Evolutionary conservation across 2,329 filamentous ascomycete species (phyloP), one percentile per base, ranked within the genome.

Genomic region (Graphiopsis chlorocephala): DNA sequence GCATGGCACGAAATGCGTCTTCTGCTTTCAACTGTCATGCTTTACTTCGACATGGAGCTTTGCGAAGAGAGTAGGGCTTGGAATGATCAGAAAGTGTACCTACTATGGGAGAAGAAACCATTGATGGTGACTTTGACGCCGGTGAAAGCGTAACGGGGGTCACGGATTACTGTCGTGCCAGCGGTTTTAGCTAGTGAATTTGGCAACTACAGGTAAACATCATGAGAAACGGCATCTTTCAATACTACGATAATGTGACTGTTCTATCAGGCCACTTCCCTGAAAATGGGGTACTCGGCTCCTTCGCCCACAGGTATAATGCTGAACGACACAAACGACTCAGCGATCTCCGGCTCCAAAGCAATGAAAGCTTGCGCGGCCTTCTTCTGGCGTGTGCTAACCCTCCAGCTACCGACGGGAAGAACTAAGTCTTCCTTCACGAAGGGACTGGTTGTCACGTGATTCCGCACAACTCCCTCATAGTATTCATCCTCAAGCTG

Each of bases 1-100:
- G 78, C 77, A 1, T 78, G 74, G 65, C 72, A 75, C 56, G 77
- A 80, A 66, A 74, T 78, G 68, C 70, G 74, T 4, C 57, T 81
- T 4, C 69, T 78, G 0, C 68, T 82, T n/a, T 71, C 77, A 14
- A 73, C 73, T 20, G 52, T 78, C 1, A 45, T 81, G 11, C 76
- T 72, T 62, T 67, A 72, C 5, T 81, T 81, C 63, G 77, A 82
- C 65, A 12, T 76, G 47, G 42, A 71, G 63, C 55, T 75, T 29
- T 68, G 68, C 48, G 65, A 67, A 11, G 70, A 76, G 65, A 70
- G 69, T 29, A 52, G 60, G 17, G 62, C 69, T 7, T 77, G 75
- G 75, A 60, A 53, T 3, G 67, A 76, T n/a, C 75, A 76, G 68
- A 72, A 71, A 53, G 65, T 72, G 7, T 76, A 67, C 45, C 58